phyloP scores from a whole-genome alignment of 495 filamentous ascomycete genomes.

The Letharia columbiana region DNA sequence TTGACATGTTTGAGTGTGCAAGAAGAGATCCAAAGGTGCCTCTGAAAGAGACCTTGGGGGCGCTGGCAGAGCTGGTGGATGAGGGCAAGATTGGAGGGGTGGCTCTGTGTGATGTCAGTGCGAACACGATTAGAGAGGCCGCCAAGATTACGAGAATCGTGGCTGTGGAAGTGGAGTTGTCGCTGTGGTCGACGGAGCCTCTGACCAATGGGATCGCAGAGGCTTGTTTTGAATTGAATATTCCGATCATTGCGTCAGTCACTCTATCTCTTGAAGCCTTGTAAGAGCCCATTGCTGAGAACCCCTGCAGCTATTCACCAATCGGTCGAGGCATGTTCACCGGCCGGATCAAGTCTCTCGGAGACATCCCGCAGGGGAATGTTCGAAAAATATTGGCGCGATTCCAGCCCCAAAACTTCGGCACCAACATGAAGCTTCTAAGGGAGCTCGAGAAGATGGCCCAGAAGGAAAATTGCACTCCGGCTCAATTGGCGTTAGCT shows the following conservation, averaged over 20 bases:
- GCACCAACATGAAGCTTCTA: slow-evolving; percentile 64
- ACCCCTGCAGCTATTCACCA: slow-evolving; percentile 39
- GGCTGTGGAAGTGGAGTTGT: slow-evolving; percentile 71
- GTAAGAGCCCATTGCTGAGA: not conserved
- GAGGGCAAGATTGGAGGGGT: slow-evolving; percentile 60
- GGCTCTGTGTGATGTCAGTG: slow-evolving; percentile 61
- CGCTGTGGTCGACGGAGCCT: slow-evolving; percentile 55
- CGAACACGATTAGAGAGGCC: slow-evolving; percentile 66
- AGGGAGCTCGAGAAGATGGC: slow-evolving; percentile 58
- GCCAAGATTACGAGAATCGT: slow-evolving; percentile 59
- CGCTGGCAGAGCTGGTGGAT: slow-evolving; percentile 34
- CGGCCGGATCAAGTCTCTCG: slow-evolving; percentile 50
- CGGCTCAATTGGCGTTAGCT: slow-evolving; percentile 65
- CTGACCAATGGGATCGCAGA: slow-evolving; percentile 65
- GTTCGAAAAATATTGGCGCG: slow-evolving; percentile 46
- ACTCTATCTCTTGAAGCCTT: not conserved
- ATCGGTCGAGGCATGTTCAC: slow-evolving; percentile 46
- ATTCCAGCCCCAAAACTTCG: slow-evolving; percentile 61
- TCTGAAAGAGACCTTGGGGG: slow-evolving; percentile 46
- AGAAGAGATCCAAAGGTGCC: slow-evolving; percentile 56
- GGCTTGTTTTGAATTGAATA: slow-evolving; percentile 58
- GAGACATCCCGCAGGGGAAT: slow-evolving; percentile 56
- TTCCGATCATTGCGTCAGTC: slow-evolving; percentile 55
- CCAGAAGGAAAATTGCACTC: slow-evolving; percentile 56
- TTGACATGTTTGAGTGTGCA: slow-evolving; percentile 74